These are phyloP conservation scores for Tolypocladium tropicale DNA, from an alignment of 2,329 filamentous ascomycete genomes.

Conservation along the genomic window DNA sequence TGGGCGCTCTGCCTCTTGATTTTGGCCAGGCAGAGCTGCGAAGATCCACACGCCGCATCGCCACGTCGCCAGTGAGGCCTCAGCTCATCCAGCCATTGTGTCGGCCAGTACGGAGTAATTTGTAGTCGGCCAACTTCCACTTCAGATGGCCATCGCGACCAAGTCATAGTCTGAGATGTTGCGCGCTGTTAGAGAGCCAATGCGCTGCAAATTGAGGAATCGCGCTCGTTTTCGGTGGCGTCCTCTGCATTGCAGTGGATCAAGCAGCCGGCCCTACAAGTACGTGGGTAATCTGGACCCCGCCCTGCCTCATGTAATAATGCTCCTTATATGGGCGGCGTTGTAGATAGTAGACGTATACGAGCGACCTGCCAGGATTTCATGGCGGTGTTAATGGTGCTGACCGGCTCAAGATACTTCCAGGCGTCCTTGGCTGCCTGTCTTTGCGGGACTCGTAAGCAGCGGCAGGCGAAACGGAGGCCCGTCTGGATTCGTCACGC, in stretches of 20 bases:
- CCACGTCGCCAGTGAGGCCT: not conserved
- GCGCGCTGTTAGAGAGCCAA: not conserved
- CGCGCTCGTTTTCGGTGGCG: not conserved
- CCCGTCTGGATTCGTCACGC: not conserved
- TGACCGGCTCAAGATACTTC: not conserved
- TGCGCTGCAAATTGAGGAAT: not conserved
- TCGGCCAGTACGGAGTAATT: not conserved
- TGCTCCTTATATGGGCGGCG: not conserved
- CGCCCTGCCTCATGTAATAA: not conserved
- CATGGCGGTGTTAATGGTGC: not conserved
- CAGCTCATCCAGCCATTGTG: not conserved
- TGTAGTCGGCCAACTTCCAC: too few species aligned
- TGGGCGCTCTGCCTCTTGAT: not conserved
- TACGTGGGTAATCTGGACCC: not conserved
- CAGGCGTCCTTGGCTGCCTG: not conserved
- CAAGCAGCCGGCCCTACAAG: not conserved
- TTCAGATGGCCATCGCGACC: not conserved
- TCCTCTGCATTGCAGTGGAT: not conserved
- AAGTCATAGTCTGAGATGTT: not conserved
- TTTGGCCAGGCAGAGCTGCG: not conserved
- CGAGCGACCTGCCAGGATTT: not conserved
- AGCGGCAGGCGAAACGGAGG: not conserved
- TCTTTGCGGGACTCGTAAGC: not conserved
- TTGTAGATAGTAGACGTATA: not conserved
- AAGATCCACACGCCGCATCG: not conserved